Evolutionary conservation across 2,329 filamentous ascomycete genomes (phyloP), one percentile per base, ranked within the genome.

Genomic region (Sodiomyces alkalinus): DNA sequence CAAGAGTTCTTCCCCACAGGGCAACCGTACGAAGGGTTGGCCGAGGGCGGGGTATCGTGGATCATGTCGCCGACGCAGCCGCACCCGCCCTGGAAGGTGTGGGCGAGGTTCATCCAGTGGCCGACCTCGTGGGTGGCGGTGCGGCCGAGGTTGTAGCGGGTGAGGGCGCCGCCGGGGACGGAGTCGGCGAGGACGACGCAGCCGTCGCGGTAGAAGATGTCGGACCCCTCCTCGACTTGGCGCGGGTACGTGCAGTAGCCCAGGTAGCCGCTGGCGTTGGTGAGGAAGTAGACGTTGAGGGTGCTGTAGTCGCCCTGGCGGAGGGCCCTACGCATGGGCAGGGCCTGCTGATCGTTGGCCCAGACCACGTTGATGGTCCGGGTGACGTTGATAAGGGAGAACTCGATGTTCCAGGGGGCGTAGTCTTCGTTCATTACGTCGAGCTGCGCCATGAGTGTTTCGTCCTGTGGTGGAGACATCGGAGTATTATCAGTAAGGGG

Each of bases 21-120:
- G 43, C 56, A 60, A 11, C 53, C 51, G 16, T 33, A 39, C 17
- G 44, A 41, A 17, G 44, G 30, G 18, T 38, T 47, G 42, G 39
- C 36, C 41, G 56, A 43, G 12, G 52, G 46, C 17, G 57, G 55
- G 9, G 57, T 62, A 33, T 62, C 58, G 27, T 40, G 36, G 11
- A 61, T 43, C 22, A 37, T 43, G 39, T 63, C 60, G 19, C 55
- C 57, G 27, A 33, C 36, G 4, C 46, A 41, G 10, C 17, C 37
- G 39, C 52, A 53, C 35, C 52, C 56, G 18, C 54, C 58, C 34
- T 62, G 40, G 41, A 64, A 64, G 24, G 58, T 61, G 44, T 64
- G 60, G 39, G 49, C 50, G n/a, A 64, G 50, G 30, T 58, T 58
- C 28, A 64, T 43, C 59, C 59, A 64, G 47, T 64, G 60, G 12